Conservation (phyloP, 768 basidiomycete species). For the Auriscalpium vulgare region DNA sequence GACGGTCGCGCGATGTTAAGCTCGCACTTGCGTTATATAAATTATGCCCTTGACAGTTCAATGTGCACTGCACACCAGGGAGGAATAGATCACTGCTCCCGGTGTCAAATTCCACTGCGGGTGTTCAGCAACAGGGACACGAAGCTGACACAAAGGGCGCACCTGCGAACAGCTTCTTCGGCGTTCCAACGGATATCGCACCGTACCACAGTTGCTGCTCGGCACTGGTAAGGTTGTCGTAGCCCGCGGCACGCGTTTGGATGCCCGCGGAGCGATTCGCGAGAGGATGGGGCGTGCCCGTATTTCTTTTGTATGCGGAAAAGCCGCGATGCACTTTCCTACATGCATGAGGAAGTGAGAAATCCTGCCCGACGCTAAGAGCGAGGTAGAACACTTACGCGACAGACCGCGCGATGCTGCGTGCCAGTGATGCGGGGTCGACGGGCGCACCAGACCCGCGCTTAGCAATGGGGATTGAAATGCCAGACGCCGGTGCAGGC, state of each 20-base stretch:
- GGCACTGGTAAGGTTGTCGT: slow-evolving; percentile 28
- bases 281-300: slow-evolving; percentile 32
- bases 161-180: slow-evolving; percentile 36
- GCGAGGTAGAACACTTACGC: neutral
- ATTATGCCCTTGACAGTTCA: slow-evolving; percentile 19
- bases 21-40: neutral
- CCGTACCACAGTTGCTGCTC: slow-evolving; percentile 37
- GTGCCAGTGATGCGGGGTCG: neutral
- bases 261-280: neutral
- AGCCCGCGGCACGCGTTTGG: slow-evolving; percentile 22
- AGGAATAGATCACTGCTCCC: slow-evolving; percentile 26
- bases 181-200: slow-evolving; percentile 38
- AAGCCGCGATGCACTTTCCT: slow-evolving; percentile 40
- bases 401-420: neutral
- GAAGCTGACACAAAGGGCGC: neutral
- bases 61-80: slow-evolving; percentile 22
- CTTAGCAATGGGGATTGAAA: neutral
- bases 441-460: neutral
- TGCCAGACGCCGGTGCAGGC: neutral
- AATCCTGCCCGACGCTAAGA: neutral
- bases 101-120: slow-evolving; percentile 41
- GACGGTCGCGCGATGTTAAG: slow-evolving; percentile 17
- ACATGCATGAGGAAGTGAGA: neutral
- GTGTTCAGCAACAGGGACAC: neutral
- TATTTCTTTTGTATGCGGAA: slow-evolving; percentile 36